Base-by-base conservation (phyloP, 495 filamentous ascomycete species). In the Penicillium roqueforti region DNA sequence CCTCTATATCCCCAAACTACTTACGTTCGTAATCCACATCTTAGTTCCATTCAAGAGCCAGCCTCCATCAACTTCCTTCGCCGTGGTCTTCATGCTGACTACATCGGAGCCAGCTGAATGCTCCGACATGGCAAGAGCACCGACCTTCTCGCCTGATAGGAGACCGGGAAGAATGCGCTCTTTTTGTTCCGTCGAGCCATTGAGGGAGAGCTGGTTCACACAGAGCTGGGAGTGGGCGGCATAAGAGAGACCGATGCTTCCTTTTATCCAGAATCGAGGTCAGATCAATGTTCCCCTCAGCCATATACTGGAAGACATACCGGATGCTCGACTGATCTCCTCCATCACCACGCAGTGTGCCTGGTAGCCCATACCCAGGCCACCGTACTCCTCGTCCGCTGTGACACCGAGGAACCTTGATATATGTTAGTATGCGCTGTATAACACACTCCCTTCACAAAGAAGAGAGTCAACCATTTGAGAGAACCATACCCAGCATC, bases 11-110 rank as follows among this genome's bases (percentile, higher is more conserved):
- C 20, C 6, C 25, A 11, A 45, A 20, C 13, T 4, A 61, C 80
- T 47, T 50, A 86, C 84, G 64, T 98, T 98, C 25, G 93, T 98
- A 57, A 98, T 98, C 93, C 93, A 98, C 93, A 98, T 97, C 80
- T 98, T 98, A 20, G 88, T 89, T 13, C 93, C 93, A 59, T 89
- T 89, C 50, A 98, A 77, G 28, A 90, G 23, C 72, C 85, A 97
- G 23, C 93, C 93, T 13, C 91, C 91, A 58, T 95, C 89, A 14
- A 87, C 87, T 37, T 78, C 77, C 63, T 83, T 86, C 0, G 92
- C 92, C 0, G 78, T 82, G 18, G 87, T 95, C 66, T 90, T 89
- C 93, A 98, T 98, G 67, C 87, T 88, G 19, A 98, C 91, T 1
- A 98, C 93, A 69, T 98, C 93, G 41, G 85, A 89, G 3, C 93